A percentile compares a stretch with the other conserved stretches of the same genome.
Conservation (phyloP, 768 basidiomycete species). For the Lenzites betulinus region DNA sequence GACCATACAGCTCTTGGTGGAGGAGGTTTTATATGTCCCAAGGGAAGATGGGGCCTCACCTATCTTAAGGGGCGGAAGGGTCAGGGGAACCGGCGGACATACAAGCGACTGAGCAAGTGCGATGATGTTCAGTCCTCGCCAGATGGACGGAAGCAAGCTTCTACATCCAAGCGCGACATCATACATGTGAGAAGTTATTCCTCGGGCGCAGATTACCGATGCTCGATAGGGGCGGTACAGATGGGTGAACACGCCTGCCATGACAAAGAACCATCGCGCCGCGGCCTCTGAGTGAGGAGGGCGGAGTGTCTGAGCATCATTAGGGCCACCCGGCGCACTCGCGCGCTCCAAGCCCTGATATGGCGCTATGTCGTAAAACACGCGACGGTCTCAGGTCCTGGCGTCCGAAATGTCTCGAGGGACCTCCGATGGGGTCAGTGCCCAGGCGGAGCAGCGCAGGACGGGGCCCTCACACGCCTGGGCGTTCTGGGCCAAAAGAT, state of each 20-base stretch:
- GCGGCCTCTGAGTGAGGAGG: not conserved
- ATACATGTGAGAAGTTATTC: conserved; percentile 1
- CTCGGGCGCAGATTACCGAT: not conserved
- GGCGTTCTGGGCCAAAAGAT: not conserved
- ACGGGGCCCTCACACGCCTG: too few relatives aligned
- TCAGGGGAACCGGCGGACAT: not conserved
- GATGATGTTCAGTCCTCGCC: conserved; percentile 2
- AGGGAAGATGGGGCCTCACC: conserved; percentile 7
- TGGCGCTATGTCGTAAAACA: not conserved
- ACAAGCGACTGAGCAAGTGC: not conserved
- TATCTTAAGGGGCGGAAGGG: not conserved
- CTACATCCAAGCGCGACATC: not conserved
- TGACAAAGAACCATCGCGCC: not conserved
- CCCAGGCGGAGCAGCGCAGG: not conserved
- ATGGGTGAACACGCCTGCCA: not conserved
- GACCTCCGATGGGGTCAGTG: not conserved
- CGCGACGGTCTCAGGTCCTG: not conserved
- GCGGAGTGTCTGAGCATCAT: not conserved
- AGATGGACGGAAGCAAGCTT: not conserved
- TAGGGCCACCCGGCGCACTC: not conserved
- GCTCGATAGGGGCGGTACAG: not conserved
- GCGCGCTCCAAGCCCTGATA: not conserved
- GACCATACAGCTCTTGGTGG: not conserved
- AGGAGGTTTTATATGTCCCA: not conserved
- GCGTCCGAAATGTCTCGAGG: not conserved